Conservation (phyloP, 2,329 filamentous ascomycete species). For the Pseudogymnoascus destructans region DNA sequence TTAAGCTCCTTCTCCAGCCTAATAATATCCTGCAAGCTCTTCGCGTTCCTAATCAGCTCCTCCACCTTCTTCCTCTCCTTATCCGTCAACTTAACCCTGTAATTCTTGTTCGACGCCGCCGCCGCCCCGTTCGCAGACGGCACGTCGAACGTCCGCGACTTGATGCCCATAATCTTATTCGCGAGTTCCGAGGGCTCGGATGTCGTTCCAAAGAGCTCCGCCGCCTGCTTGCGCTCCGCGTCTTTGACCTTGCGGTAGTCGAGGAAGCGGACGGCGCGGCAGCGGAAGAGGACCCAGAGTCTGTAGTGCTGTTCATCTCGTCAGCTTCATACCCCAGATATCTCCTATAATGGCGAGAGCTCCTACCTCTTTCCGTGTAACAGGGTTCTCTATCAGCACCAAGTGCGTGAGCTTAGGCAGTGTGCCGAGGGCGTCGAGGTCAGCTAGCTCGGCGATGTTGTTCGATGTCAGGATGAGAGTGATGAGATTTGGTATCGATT, state of each 20-base stretch:
- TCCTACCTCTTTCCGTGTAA: slow-evolving; percentile 77
- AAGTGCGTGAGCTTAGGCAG: slow-evolving; percentile 66
- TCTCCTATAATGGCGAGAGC: neutral
- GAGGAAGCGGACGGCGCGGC: slow-evolving; percentile 73
- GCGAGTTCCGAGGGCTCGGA: slow-evolving; percentile 72
- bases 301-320: slow-evolving; percentile 60
- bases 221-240: slow-evolving; percentile 62
- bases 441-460: slow-evolving; percentile 68
- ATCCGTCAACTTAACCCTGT: slow-evolving; percentile 73
- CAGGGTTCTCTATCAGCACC: slow-evolving; percentile 73
- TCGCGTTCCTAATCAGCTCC: slow-evolving; percentile 77
- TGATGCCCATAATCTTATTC: slow-evolving; percentile 69
- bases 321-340: neutral
- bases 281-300: slow-evolving; percentile 79
- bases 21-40: slow-evolving; percentile 80
- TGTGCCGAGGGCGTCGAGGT: slow-evolving; percentile 65
- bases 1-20: slow-evolving; percentile 81
- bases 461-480: slow-evolving; percentile 78
- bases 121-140: slow-evolving; percentile 35
- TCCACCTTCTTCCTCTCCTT: slow-evolving; percentile 77
- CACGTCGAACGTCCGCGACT: slow-evolving; percentile 62
- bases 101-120: slow-evolving; percentile 43
- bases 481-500: slow-evolving; percentile 66
- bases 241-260: slow-evolving; percentile 89
- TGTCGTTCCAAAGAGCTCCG: slow-evolving; percentile 68